These are phyloP conservation scores for Fragilaria radians DNA, from an alignment of 108 stramenopile species.

Conservation along the genomic window DNA sequence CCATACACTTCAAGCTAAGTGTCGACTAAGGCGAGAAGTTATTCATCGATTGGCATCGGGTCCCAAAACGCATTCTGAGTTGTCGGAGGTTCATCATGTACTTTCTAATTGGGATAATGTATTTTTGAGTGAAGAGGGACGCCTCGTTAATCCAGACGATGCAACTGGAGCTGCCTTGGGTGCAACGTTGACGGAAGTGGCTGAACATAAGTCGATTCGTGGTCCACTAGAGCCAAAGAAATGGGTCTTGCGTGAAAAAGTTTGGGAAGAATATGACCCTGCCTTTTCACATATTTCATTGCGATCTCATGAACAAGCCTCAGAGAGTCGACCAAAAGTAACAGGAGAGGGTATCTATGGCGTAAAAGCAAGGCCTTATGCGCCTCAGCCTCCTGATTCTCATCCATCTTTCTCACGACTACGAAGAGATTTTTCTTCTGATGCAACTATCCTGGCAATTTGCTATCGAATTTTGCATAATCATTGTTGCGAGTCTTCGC, in stretches of 20 bases:
- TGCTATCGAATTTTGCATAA: slow-evolving; percentile 66
- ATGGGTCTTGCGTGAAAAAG: slow-evolving; percentile 53
- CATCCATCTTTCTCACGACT: slow-evolving; percentile 54
- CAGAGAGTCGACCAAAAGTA: slow-evolving; percentile 61
- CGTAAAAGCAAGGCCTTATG: slow-evolving; percentile 45
- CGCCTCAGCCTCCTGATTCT: slow-evolving; percentile 42
- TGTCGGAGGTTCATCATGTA: slow-evolving; percentile 70
- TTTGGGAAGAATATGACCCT: slow-evolving; percentile 81
- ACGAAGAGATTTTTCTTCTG: slow-evolving; percentile 63
- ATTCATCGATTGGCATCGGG: slow-evolving; percentile 71
- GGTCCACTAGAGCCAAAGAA: slow-evolving; percentile 62
- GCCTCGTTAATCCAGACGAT: slow-evolving; percentile 72
- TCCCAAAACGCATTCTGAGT: slow-evolving; percentile 72
- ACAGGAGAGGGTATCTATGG: slow-evolving; percentile 13
- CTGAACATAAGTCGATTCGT: slow-evolving; percentile 42
- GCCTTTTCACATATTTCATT: slow-evolving; percentile 67
- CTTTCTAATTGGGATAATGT: slow-evolving; percentile 57
- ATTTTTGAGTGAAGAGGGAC: slow-evolving; percentile 46
- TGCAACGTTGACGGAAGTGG: slow-evolving; percentile 63
- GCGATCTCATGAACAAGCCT: slow-evolving; percentile 60
- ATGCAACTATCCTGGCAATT: slow-evolving; percentile 50
- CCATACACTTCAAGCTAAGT: slow-evolving; percentile 59
- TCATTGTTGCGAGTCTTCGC: slow-evolving; percentile 50
- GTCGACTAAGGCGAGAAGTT: slow-evolving; percentile 67
- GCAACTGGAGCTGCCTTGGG: slow-evolving; percentile 74